Base-by-base conservation (phyloP, 345 rosid genomes). In the Sonneratia alba region DNA sequence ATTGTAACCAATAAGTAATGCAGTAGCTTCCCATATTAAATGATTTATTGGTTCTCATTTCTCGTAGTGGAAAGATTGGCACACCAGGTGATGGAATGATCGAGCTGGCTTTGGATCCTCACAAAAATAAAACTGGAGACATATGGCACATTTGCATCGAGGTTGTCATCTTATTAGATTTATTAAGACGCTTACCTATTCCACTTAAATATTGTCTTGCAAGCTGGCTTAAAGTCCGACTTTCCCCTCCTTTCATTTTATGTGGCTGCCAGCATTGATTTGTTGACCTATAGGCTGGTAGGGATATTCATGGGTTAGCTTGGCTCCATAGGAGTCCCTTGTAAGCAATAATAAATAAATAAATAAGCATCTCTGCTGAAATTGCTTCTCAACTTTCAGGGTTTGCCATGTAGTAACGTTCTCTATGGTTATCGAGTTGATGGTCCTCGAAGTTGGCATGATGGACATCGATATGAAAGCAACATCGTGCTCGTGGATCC, bases 361-460 rank as follows among this genome's bases (percentile, higher is more conserved):
- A 27, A 22, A 27, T 32, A 11, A 62, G 9, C 3, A 62, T 4
- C 6, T 42, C 21, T 79, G 77, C 63, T 78, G 75, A 55, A 53
- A 27, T 76, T 71, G 66, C 38, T 67, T 49, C 56, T 70, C 18
- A 51, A 76, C 73, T 32, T 69, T 74, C 79, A 94, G 97, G 97
- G 84, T 77, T 80, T 94, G 77, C 95, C 96, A 61, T 80, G 74
- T 27, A 84, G 81, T 70, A 75, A 84, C 76, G 95, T 87, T 47
- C 91, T 86, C n/a, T 91, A 90, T 78, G 97, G 96, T 72, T 91
- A 94, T 82, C 88, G 83, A 70, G 72, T 91, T 69, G 97, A 90
- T 83, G 95, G 98, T 80, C 96, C 97, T 70, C 83, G 37, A 76
- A 85, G 79, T 73, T 91, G 95, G 95, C 67, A 81, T 61, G 86